A percentile compares a stretch with the other conserved stretches of the same genome.
phyloP scores from a whole-genome alignment of 225 moss, liverwort and hornwort genomes.

The Takakia lepidozioides region DNA sequence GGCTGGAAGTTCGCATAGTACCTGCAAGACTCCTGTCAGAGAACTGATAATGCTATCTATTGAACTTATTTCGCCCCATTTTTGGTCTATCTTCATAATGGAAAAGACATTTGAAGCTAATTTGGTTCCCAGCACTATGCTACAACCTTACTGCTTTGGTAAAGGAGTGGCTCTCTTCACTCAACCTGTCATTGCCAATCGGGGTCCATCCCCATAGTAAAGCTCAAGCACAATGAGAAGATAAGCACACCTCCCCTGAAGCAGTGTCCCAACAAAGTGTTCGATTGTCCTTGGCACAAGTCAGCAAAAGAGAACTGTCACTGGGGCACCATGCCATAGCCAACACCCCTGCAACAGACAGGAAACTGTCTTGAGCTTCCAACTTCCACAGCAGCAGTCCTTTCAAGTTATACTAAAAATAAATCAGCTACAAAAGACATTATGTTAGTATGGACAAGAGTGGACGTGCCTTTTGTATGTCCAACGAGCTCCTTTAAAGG shows the following conservation, averaged over 20 bases:
- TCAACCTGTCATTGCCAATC: too few species aligned
- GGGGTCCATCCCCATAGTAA: too few species aligned
- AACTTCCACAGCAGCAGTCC: not conserved
- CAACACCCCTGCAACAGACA: constrained; percentile 63
- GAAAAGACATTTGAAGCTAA: too few species aligned
- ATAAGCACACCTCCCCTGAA: constrained; percentile 74
- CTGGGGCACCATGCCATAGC: constrained; percentile 99
- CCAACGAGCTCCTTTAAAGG: constrained; percentile 86
- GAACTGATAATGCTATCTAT: too few species aligned
- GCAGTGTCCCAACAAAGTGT: constrained; percentile 96
- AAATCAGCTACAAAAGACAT: too few species aligned
- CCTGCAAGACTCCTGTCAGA: constrained; percentile 42
- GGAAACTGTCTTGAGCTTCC: constrained; percentile 12
- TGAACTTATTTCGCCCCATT: too few species aligned
- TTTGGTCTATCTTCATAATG: too few species aligned
- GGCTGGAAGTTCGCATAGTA: constrained; percentile 84
- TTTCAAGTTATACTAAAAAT: not conserved
- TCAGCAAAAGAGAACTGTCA: constrained; percentile 82
- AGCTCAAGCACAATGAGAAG: too few species aligned
- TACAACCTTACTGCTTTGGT: too few species aligned
- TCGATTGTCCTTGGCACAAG: constrained; percentile 88
- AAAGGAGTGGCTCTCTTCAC: too few species aligned
- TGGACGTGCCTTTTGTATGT: constrained; percentile 92
- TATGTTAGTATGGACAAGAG: too few species aligned
- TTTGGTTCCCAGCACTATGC: too few species aligned